phyloP scores from a whole-genome alignment of 176 grass and related monocot species.

The Tillandsia leiboldiana region DNA sequence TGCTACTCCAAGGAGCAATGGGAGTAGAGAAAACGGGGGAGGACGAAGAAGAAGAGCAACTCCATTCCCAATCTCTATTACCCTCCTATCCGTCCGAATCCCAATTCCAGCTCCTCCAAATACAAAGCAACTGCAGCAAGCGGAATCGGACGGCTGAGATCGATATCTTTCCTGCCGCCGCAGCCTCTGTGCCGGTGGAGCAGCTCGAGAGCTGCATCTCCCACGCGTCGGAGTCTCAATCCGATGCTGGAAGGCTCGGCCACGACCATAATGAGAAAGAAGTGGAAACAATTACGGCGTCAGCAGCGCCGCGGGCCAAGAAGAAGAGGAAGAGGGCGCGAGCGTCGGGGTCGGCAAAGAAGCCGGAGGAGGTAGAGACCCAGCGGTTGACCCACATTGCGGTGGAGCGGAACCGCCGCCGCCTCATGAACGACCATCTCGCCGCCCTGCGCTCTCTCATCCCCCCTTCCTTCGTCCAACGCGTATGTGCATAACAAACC shows the following conservation, averaged over 20 bases:
- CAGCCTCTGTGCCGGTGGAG: slow-evolving; percentile 8
- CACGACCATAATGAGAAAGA: too few species aligned
- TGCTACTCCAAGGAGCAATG: slow-evolving; percentile 51
- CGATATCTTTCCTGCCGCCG: too few species aligned
- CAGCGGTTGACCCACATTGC: slow-evolving; percentile 95
- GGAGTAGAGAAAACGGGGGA: neutral
- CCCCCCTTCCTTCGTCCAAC: slow-evolving; percentile 59
- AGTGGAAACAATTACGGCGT: neutral
- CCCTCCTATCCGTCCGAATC: neutral
- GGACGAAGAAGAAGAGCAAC: neutral
- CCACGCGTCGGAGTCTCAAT: slow-evolving; percentile 16
- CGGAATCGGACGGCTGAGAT: slow-evolving; percentile 17
- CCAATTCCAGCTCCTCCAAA: slow-evolving; percentile 14
- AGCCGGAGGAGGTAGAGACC: slow-evolving; percentile 68
- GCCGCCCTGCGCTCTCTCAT: slow-evolving; percentile 67
- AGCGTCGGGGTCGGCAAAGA: slow-evolving; percentile 39
- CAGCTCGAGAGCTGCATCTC: slow-evolving; percentile 86
- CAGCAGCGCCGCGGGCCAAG: slow-evolving; percentile 11
- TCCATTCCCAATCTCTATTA: neutral
- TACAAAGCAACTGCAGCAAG: slow-evolving; percentile 11
- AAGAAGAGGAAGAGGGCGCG: slow-evolving; percentile 39
- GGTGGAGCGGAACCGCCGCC: slow-evolving; percentile 90
- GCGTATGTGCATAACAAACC: slow-evolving; percentile 27
- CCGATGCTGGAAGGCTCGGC: too few species aligned
- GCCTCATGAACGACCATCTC: slow-evolving; percentile 95